A percentile compares a stretch with the other conserved stretches of the same genome.
These are phyloP conservation scores for Colletotrichum sp. DNA, from an alignment of 2,329 filamentous ascomycete genomes.

Conservation along the genomic window DNA sequence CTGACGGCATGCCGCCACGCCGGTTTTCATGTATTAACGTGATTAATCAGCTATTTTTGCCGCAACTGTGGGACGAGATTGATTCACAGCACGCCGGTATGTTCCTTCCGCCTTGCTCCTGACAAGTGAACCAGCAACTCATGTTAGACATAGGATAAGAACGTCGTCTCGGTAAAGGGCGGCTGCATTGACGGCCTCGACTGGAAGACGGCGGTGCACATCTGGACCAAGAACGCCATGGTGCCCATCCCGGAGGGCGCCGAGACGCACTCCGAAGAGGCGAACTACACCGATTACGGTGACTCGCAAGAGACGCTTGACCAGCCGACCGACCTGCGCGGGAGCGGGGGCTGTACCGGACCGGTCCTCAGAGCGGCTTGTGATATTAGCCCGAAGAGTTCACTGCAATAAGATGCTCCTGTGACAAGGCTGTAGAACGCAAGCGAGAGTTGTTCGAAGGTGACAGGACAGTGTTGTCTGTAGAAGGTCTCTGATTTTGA, in stretches of 20 bases:
- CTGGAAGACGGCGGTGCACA: constrained; percentile 66
- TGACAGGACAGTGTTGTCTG: not conserved
- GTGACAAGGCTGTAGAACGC: not conserved
- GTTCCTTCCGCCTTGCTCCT: constrained; percentile 23
- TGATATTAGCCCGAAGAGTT: constrained; percentile 27
- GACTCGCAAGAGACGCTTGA: constrained; percentile 50
- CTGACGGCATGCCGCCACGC: not conserved
- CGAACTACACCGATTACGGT: constrained; percentile 47
- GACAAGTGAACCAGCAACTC: not conserved
- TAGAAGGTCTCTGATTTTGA: not conserved
- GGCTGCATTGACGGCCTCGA: constrained; percentile 69
- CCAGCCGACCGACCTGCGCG: constrained; percentile 44
- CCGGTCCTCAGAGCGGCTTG: constrained; percentile 26
- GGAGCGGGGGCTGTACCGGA: constrained; percentile 29
- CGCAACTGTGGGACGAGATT: constrained; percentile 69
- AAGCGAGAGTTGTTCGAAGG: not conserved
- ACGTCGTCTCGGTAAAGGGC: constrained; percentile 69
- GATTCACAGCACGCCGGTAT: constrained; percentile 64
- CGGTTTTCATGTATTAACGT: not conserved
- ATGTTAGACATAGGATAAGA: constrained; percentile 48
- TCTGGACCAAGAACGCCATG: constrained; percentile 72
- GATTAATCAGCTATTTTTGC: constrained; percentile 63
- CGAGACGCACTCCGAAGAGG: constrained; percentile 61
- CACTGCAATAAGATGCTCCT: not conserved
- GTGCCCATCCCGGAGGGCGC: constrained; percentile 70